Evolutionary conservation across 1,284 basidiomycete species (phyloP), one percentile per base, ranked within the genome.

Genomic region (Xerocomus nothofagi): DNA sequence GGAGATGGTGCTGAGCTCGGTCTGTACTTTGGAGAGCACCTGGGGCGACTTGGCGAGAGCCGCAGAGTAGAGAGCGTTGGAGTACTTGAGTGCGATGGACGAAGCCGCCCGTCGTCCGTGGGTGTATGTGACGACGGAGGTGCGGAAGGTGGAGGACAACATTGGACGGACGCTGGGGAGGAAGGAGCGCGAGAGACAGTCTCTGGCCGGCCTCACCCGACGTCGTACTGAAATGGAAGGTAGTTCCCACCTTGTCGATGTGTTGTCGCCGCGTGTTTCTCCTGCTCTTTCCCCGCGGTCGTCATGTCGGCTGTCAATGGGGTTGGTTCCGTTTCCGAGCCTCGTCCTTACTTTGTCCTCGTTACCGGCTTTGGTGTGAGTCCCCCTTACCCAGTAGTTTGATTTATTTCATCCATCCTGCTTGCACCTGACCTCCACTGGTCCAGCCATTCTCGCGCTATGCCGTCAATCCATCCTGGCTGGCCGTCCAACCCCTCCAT

Each of bases 21-120:
- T 63, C 68, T 91, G 86, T 61, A 93, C 91, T 71, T 91, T 88
- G 73, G 73, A 83, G 68, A 97, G 83, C 20, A 78, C 75, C 66
- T 84, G 81, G 32, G 89, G 82, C 4, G 88, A 91, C 76, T 93
- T 90, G 64, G 85, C 79, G 66, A 94, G 83, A 17, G 97, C 94
- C 47, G 96, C 96, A 47, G 87, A 83, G 75, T 91, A 99, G 57
- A 91, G 82, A 24, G 97, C 96, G 53, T 91, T 88, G 56, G 97
- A 96, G 74, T 99, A 99, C 74, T 98, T 98, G 70, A 82, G 75
- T 39, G 90, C 82, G 58, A 91, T 85, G 53, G 79, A 71, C 30
- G 86, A 88, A 45, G 84, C 88, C 21, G 84, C 79, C 44, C 88
- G 85, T 54, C 80, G 64, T 51, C 75, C 76, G 33, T 71, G 70